Percentiles rank a stretch among this genome's conserved stretches.
Evolutionary conservation across 2,329 filamentous ascomycete genomes (phyloP).

Genomic region (Trichoderma asperellum): DNA sequence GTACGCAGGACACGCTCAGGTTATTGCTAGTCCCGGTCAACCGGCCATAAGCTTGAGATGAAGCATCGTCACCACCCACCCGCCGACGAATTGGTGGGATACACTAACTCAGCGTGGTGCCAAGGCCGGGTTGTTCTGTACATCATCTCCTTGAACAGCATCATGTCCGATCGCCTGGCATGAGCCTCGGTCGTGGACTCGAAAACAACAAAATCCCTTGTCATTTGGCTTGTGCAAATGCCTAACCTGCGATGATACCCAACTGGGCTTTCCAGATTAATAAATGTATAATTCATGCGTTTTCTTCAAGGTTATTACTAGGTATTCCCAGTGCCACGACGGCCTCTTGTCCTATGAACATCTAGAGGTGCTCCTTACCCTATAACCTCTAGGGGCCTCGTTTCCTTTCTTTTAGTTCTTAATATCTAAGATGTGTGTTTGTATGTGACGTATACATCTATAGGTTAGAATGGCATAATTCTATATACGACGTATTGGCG

Average conservation of each 20-base stretch:
- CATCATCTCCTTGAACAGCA: constrained; percentile 8
- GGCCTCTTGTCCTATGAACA: neutral
- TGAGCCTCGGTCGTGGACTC: constrained; percentile 13
- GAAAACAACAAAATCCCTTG: neutral
- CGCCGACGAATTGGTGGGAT: neutral
- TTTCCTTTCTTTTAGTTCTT: constrained; percentile 10
- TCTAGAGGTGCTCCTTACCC: neutral
- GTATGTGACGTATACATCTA: constrained; percentile 38
- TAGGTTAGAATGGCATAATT: constrained; percentile 29
- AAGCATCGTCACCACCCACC: constrained; percentile 9
- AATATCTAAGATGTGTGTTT: constrained; percentile 36
- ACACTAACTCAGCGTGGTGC: constrained; percentile 8
- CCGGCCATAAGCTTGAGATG: neutral
- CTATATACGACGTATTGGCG: constrained; percentile 28
- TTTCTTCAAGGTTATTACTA: neutral
- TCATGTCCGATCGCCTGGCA: constrained; percentile 15
- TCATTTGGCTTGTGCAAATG: constrained; percentile 26
- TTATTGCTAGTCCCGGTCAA: neutral
- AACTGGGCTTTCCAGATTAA: neutral
- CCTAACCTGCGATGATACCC: neutral
- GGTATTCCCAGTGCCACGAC: neutral
- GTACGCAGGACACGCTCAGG: neutral
- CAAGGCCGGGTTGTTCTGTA: neutral
- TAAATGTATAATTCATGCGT: neutral
- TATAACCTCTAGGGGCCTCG: neutral